These are phyloP conservation scores for Bombardia bombarda DNA, from an alignment of 495 filamentous ascomycete genomes.

Conservation along the genomic window DNA sequence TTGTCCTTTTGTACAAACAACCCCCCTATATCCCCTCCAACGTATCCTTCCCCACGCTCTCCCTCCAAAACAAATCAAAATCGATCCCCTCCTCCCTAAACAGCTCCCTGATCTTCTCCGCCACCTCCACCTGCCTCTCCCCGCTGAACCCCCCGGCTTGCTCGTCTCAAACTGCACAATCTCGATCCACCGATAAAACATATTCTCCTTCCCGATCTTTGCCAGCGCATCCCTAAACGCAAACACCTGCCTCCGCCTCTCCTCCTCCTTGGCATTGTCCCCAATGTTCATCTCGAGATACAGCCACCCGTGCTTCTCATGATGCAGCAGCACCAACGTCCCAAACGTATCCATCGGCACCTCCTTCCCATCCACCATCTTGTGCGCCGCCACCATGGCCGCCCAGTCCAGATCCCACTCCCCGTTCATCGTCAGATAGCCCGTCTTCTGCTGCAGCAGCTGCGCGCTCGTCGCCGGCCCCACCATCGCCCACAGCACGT, in stretches of 20 bases:
- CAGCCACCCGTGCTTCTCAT: slow-evolving; percentile 59
- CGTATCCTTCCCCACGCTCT: slow-evolving; percentile 58
- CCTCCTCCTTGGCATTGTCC: slow-evolving; percentile 45
- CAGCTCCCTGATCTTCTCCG: slow-evolving; percentile 53
- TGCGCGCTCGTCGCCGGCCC: slow-evolving; percentile 50
- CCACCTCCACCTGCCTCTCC: slow-evolving; percentile 57
- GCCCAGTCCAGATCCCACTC: slow-evolving; percentile 78
- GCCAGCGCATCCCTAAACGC: slow-evolving; percentile 63
- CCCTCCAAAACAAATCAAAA: slow-evolving; percentile 67
- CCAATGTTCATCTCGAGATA: slow-evolving; percentile 42
- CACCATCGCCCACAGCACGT: slow-evolving; percentile 28
- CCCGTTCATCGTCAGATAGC: slow-evolving; percentile 67
- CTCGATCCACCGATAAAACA: slow-evolving; percentile 84
- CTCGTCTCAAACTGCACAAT: slow-evolving; percentile 72
- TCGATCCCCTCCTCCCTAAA: slow-evolving; percentile 65
- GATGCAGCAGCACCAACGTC: slow-evolving; percentile 57
- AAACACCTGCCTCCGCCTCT: slow-evolving; percentile 54
- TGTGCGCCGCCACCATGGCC: slow-evolving; percentile 61
- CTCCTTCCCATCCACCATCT: slow-evolving; percentile 53
- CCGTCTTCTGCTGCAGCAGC: slow-evolving; percentile 60
- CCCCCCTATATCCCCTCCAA: slow-evolving; percentile 13
- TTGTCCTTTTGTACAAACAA: background rate
- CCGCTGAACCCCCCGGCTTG: slow-evolving; percentile 63
- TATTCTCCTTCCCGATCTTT: slow-evolving; percentile 65
- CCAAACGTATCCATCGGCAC: slow-evolving; percentile 50